phyloP scores from a whole-genome alignment of 768 basidiomycete genomes.

The Naganishia vishniacii region DNA sequence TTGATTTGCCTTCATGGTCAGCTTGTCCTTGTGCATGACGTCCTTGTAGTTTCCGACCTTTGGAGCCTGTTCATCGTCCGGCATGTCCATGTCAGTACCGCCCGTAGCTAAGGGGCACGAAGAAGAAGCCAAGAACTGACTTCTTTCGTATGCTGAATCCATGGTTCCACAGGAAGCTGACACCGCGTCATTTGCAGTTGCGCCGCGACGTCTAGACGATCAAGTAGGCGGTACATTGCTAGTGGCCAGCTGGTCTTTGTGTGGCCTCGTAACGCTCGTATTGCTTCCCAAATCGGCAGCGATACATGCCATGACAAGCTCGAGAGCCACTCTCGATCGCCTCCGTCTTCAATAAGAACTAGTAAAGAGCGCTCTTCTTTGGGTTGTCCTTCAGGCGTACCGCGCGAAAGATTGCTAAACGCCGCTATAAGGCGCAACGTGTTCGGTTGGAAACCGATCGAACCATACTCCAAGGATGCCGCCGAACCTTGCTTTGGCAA shows the following conservation, averaged over 20 bases:
- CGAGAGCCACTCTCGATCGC: constrained; percentile 34
- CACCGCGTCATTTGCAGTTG: constrained; percentile 23
- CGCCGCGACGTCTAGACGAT: constrained; percentile 68
- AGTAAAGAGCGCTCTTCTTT: constrained; percentile 23
- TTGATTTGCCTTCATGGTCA: neutral
- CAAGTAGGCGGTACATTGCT: constrained; percentile 64
- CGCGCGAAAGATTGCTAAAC: neutral
- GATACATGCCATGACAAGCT: constrained; percentile 40
- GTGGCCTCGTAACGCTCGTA: constrained; percentile 72
- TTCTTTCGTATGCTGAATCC: constrained; percentile 17
- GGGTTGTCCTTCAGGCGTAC: neutral
- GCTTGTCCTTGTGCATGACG: neutral
- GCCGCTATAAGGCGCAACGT: neutral
- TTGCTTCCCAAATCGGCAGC: constrained; percentile 73
- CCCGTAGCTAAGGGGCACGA: neutral
- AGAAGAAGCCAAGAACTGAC: constrained; percentile 16
- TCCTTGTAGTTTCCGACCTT: neutral
- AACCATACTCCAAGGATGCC: constrained; percentile 13
- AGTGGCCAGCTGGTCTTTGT: constrained; percentile 70
- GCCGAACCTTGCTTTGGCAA: neutral
- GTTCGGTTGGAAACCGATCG: neutral
- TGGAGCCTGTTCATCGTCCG: neutral
- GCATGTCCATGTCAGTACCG: neutral
- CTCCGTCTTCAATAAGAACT: constrained; percentile 32
- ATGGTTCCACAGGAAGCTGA: constrained; percentile 8